Base-by-base conservation (phyloP, 495 filamentous ascomycete species). In the Hypoxylon crocopeplum region DNA sequence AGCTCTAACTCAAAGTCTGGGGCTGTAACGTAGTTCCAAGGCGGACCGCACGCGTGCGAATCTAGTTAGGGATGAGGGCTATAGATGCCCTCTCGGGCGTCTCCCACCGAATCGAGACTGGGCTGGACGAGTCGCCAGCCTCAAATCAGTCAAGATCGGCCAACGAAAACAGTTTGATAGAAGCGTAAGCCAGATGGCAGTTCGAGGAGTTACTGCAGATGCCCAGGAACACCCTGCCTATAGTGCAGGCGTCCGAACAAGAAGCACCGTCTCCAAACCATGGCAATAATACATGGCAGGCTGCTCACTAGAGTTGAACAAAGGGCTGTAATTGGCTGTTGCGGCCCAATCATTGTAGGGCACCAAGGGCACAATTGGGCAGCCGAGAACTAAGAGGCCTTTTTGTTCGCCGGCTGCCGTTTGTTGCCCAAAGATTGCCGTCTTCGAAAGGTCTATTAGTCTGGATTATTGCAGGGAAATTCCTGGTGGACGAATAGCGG, bases 351-450 rank as follows among this genome's bases (percentile, higher is more conserved):
- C 54, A 54, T 44, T 46, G 65, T 70, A 70, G 68, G 68, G 68
- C 65, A 68, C 44, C 68, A 65, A 70, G 68, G 68, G 68, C 65
- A 68, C 44, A 64, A 65, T 70, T 70, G 65, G 68, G 68, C 68
- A 68, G 50, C 61, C 63, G 59, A 68, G 58, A 38, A 15, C 55
- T 48, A 56, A 49, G 47, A 62, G 38, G 44, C 8, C 51, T 41
- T 37, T 55, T 38, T 33, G 41, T 59, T 38, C 17, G 15, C 46
- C 60, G 56, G 49, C 48, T 56, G 62, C 25, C 39, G 20, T 17
- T 56, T 65, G 51, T 65, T 65, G 62, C 62, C 62, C 62, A 61
- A 65, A 49, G 50, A 63, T 29, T 56, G 59, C 52, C 56, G 47
- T 44, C 22, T 41, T 37, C 24, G 37, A 46, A 49, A 48, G 49